These are phyloP conservation scores for Emmonsiellopsis sp. DNA, from an alignment of 2,329 filamentous ascomycete genomes.

Conservation along the genomic window DNA sequence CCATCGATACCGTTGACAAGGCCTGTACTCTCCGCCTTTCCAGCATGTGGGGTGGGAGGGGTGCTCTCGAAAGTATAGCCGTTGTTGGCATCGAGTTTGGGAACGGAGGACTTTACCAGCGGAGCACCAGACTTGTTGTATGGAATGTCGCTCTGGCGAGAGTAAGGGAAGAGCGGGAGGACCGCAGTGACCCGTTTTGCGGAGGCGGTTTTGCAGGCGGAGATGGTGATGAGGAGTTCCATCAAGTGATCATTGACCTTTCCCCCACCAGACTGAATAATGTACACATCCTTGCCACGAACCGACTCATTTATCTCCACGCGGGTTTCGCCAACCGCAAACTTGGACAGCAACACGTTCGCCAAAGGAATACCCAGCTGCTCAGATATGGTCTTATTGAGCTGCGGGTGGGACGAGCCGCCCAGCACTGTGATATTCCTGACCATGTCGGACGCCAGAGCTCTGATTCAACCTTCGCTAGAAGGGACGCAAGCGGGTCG, in stretches of 20 bases:
- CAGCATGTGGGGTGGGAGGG: slow-evolving; percentile 72
- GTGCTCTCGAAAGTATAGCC: slow-evolving; percentile 86
- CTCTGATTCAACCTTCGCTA: slow-evolving; percentile 3
- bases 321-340: slow-evolving; percentile 87
- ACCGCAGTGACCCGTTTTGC: slow-evolving; percentile 90
- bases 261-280: slow-evolving; percentile 88
- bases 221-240: slow-evolving; percentile 95
- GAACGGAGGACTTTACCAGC: slow-evolving; percentile 57
- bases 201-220: slow-evolving; percentile 92
- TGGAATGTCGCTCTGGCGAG: slow-evolving; percentile 87
- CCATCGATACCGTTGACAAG: slow-evolving; percentile 59
- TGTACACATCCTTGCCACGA: slow-evolving; percentile 96
- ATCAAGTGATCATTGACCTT: slow-evolving; percentile 94
- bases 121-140: slow-evolving; percentile 95
- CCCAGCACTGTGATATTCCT: slow-evolving; percentile 91
- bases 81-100: slow-evolving; percentile 24
- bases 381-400: slow-evolving; percentile 79
- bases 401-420: slow-evolving; percentile 81
- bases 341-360: slow-evolving; percentile 78
- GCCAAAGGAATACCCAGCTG: slow-evolving; percentile 80
- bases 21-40: slow-evolving; percentile 56
- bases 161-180: slow-evolving; percentile 92
- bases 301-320: slow-evolving; percentile 96
- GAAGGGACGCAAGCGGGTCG: slow-evolving; percentile 1
- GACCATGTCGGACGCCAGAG: slow-evolving; percentile 54